Base-by-base conservation (phyloP, 441 rosid genomes). In the Manihot esculenta region DNA sequence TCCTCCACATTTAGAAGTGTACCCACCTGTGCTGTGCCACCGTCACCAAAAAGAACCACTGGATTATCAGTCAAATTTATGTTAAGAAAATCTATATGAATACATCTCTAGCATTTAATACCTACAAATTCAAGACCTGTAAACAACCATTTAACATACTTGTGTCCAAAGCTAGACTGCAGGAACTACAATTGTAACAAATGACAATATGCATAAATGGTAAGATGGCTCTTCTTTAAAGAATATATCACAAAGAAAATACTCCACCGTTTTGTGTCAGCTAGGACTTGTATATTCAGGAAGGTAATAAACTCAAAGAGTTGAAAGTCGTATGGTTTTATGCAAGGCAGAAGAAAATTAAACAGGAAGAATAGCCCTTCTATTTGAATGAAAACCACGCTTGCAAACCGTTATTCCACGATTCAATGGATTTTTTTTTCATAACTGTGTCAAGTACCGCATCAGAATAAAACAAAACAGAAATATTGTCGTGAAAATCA, bases 1-100 rank as follows among this genome's bases (percentile, higher is more conserved):
- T 87, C 89, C 65, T 72, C 65, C 21, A 64, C 74, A 48, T 69
- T 81, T 73, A 85, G 72, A 78, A 82, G 77, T 17, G 88, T 87
- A 14, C 91, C 88, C 65, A 87, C 86, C 91, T 82, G 76, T 62
- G 74, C 66, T 57, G 57, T 15, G 59, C 63, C 62, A 60, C 11
- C 59, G 9, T 14, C 24, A 24, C 53, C 51, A 20, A 7, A 33
- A 56, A 49, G 41, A 30, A 47, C 64, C 26, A 27, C 15, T 17
- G 26, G 13, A 55, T 54, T n/a, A 11, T 6, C 10, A 45, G 21
- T 21, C 27, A 51, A 53, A 38, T 10, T 21, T 11, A 8, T 24
- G 26, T 62, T 26, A 11, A 2, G 14, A 7, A n/a, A 64, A 42
- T 23, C 24, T 51, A 33, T 42, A 4, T 41, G 2, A 33, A 12